A percentile compares a stretch with the other conserved stretches of the same genome.
Evolutionary conservation across 192 early-diverging fungal genomes (phyloP).

Genomic region (Dispira parvispora): DNA sequence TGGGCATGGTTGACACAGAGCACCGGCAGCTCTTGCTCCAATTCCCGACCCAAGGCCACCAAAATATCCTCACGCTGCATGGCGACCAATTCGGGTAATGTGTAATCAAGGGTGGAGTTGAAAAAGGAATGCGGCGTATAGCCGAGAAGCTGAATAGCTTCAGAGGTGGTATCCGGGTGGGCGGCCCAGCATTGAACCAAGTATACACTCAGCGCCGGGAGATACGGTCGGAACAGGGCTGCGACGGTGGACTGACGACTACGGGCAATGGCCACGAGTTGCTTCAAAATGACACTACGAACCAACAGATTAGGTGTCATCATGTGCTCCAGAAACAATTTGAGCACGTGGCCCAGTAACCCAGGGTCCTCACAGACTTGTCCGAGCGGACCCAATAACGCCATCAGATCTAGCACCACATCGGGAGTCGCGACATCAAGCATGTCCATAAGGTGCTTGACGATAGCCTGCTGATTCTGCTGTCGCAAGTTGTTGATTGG

Average conservation of each 20-base stretch:
- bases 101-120: not conserved
- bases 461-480: not conserved
- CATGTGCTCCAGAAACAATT: not conserved
- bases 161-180: not conserved
- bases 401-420: not conserved
- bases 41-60: not conserved
- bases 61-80: conserved; percentile 2
- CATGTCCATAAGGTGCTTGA: conserved; percentile 8
- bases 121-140: not conserved
- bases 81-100: conserved; percentile 6
- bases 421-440: conserved; percentile 2
- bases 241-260: not conserved
- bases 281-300: not conserved
- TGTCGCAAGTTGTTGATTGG: not conserved
- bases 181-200: conserved; percentile 9
- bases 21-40: not conserved
- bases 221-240: not conserved
- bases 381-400: not conserved
- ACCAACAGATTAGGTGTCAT: not conserved
- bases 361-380: not conserved
- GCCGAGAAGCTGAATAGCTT: not conserved
- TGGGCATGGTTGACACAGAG: conserved; percentile 12
- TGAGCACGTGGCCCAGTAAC: conserved; percentile 1
- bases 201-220: conserved; percentile 7
- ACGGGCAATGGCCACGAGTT: not conserved